These are phyloP conservation scores for Cunninghamia lanceolata DNA, from an alignment of 75 land plant species.

Conservation along the genomic window DNA sequence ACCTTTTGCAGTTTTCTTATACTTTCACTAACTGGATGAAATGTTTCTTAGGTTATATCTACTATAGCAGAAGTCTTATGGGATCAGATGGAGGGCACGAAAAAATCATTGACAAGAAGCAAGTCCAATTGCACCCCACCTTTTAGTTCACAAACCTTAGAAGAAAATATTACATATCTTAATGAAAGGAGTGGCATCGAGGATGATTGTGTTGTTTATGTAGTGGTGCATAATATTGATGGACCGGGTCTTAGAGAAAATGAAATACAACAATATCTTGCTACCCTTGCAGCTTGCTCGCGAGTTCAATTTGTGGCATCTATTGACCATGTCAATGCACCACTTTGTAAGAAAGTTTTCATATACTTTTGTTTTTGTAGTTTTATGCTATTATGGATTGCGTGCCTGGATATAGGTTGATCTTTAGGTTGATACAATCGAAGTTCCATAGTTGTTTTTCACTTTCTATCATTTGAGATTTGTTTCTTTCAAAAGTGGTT, in stretches of 20 bases:
- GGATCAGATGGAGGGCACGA: conserved; percentile 53
- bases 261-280: conserved; percentile 78
- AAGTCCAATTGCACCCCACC: conserved; percentile 43
- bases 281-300: conserved; percentile 68
- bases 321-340: conserved; percentile 92
- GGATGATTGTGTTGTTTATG: conserved; percentile 49
- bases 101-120: conserved; percentile 24
- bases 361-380: not conserved
- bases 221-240: conserved; percentile 90
- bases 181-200: conserved; percentile 31
- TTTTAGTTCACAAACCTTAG: conserved; percentile 55
- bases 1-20: not conserved
- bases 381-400: not conserved
- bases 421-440: not conserved
- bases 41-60: conserved; percentile 29
- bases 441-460: not conserved
- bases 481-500: not conserved
- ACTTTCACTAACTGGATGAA: not conserved
- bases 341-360: conserved; percentile 66
- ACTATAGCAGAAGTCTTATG: conserved; percentile 68
- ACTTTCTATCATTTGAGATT: not conserved
- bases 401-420: not conserved
- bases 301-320: conserved; percentile 83
- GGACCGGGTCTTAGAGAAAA: conserved; percentile 89
- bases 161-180: conserved; percentile 72